Conservation (phyloP, 2,329 filamentous ascomycete species). For the Hypomyces perniciosus region DNA sequence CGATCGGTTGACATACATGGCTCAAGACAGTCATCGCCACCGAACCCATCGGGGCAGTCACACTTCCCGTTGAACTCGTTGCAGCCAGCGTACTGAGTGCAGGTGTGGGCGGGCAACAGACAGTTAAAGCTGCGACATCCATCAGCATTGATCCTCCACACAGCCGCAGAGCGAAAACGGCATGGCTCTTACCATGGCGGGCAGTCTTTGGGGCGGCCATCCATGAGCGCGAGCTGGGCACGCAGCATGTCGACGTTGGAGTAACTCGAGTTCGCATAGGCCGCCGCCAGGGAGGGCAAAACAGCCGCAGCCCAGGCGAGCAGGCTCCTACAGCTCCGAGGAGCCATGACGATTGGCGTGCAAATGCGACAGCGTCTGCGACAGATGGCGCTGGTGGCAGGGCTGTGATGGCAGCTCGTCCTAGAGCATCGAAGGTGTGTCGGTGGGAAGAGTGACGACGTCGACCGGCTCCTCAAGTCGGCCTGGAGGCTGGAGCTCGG, state of each 20-base stretch:
- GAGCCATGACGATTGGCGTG: slow-evolving; percentile 33
- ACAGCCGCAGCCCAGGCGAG: slow-evolving; percentile 34
- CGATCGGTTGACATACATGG: slow-evolving; percentile 50
- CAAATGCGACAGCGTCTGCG: slow-evolving; percentile 14
- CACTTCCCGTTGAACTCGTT: slow-evolving; percentile 90
- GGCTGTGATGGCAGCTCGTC: background rate
- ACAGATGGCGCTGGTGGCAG: slow-evolving; percentile 3
- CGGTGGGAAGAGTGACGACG: slow-evolving; percentile 1
- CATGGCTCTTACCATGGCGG: slow-evolving; percentile 60
- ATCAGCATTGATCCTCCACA: slow-evolving; percentile 9
- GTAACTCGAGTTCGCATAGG: slow-evolving; percentile 49
- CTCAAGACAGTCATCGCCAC: slow-evolving; percentile 85
- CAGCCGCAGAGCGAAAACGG: background rate
- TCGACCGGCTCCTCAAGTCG: background rate
- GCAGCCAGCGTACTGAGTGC: slow-evolving; percentile 84
- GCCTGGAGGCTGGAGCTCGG: background rate
- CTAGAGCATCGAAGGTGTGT: background rate
- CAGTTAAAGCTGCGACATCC: slow-evolving; percentile 80
- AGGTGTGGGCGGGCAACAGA: slow-evolving; percentile 84
- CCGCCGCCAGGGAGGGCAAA: slow-evolving; percentile 35
- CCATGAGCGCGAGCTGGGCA: slow-evolving; percentile 64
- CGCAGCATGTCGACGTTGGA: slow-evolving; percentile 55
- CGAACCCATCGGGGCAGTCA: slow-evolving; percentile 84
- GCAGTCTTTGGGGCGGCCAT: slow-evolving; percentile 68
- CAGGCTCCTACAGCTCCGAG: slow-evolving; percentile 31